Percentiles rank a stretch among this genome's conserved stretches.
Evolutionary conservation across 1,284 basidiomycete genomes (phyloP).

Genomic region (Fomitopsis palustris): DNA sequence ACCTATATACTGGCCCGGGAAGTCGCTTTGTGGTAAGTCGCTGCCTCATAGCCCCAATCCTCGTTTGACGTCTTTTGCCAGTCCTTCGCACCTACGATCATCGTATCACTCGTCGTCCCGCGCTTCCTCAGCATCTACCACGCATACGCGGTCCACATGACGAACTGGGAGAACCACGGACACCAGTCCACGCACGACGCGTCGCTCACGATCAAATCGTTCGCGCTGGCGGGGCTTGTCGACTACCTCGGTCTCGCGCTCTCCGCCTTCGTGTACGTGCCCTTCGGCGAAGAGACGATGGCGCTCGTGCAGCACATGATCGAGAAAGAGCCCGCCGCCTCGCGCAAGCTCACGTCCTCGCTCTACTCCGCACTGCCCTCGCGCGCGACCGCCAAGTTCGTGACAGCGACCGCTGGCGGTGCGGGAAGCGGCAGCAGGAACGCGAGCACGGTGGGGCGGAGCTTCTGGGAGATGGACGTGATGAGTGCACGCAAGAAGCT

Average conservation of each 20-base stretch:
- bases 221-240: slow-evolving; percentile 85
- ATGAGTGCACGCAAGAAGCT: slow-evolving; percentile 51
- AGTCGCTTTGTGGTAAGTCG: slow-evolving; percentile 68
- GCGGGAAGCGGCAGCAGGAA: not conserved
- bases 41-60: not conserved
- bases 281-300: slow-evolving; percentile 87
- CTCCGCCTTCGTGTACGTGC: slow-evolving; percentile 89
- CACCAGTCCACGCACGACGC: slow-evolving; percentile 75
- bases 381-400: slow-evolving; percentile 9
- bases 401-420: not conserved
- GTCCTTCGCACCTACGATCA: slow-evolving; percentile 80
- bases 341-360: slow-evolving; percentile 11
- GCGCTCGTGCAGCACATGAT: slow-evolving; percentile 40
- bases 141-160: slow-evolving; percentile 65
- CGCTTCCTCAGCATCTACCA: slow-evolving; percentile 81
- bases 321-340: slow-evolving; percentile 6
- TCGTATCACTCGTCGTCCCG: slow-evolving; percentile 84
- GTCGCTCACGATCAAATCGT: slow-evolving; percentile 89
- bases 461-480: slow-evolving; percentile 52
- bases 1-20: slow-evolving; percentile 85
- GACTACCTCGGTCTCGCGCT: slow-evolving; percentile 85
- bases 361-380: slow-evolving; percentile 18
- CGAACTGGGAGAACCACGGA: slow-evolving; percentile 89
- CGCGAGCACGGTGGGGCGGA: slow-evolving; percentile 3
- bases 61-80: slow-evolving; percentile 28